Evolutionary conservation across 176 grass and related monocot species (phyloP), one percentile per base, ranked within the genome.

Genomic region (Ensete glaucum): DNA sequence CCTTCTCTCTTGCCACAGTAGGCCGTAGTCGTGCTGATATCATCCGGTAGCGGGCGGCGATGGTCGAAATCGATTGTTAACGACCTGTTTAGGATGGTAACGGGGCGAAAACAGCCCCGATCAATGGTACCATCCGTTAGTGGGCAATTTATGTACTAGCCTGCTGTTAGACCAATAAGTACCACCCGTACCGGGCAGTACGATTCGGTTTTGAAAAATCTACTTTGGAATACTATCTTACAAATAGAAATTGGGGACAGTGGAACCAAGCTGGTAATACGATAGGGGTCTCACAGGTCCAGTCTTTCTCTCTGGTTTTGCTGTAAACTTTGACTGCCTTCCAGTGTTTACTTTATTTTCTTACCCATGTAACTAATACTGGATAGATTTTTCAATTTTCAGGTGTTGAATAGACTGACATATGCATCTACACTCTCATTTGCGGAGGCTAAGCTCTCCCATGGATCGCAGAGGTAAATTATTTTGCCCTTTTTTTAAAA

Each of bases 351-450:
- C 9, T 10, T 53, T 73, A 15, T 55, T 15, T 11, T 54, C 17
- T 76, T 76, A 63, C 27, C 54, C 74, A 34, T 10, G 2, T 4
- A 27, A 67, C 23, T 50, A 70, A 20, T 21, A 4, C 5, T 50
- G 34, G 16, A 50, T 71, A 19, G 76, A 54, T 85, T 51, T 83
- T 56, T 63, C 13, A 62, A 73, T 16, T 65, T 21, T 21, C 78
- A 94, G 95, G 95, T 99, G 84, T 85, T 99, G 85, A 99, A 99
- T 94, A 85, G 95, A 11, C 78, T 99, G 73, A 99, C 90, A 0
- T 99, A 99, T 86, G 95, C 95, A 74, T 99, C 95, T 53, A 99
- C 95, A 69, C 84, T 94, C 60, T 77, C 95, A 99, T 81, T 86
- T 99, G 22, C 91, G 90, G 80, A 91, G 95, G 73, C 76, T 99